Percentiles rank a stretch among this genome's conserved stretches.
These are phyloP conservation scores for Salix dunnii DNA, from an alignment of 345 rosid species.

Conservation along the genomic window DNA sequence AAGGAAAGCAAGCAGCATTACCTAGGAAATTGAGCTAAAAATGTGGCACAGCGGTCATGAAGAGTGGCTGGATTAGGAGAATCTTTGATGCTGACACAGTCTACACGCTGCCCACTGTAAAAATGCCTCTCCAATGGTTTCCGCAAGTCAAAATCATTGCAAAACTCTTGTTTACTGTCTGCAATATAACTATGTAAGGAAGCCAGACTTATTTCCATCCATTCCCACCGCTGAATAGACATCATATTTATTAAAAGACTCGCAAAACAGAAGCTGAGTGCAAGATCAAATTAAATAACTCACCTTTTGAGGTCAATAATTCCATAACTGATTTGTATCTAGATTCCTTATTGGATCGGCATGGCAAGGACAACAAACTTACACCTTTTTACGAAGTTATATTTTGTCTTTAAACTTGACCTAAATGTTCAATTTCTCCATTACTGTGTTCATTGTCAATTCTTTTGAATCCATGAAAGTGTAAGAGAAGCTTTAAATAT, in stretches of 20 bases:
- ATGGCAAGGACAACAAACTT: background rate
- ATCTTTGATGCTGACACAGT: conserved; percentile 70
- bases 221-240: background rate
- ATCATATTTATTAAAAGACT: background rate
- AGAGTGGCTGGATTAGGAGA: conserved; percentile 50
- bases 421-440: background rate
- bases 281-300: background rate
- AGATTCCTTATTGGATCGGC: background rate
- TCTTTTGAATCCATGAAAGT: background rate
- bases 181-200: conserved; percentile 22
- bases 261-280: background rate
- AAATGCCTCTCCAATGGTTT: conserved; percentile 89
- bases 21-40: conserved; percentile 67
- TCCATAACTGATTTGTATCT: background rate
- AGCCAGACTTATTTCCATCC: background rate
- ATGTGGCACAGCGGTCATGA: conserved; percentile 51
- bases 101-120: conserved; percentile 44
- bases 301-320: background rate
- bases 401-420: background rate
- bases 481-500: background rate
- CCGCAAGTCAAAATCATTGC: conserved; percentile 86
- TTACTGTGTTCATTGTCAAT: background rate
- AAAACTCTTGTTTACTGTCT: conserved; percentile 63
- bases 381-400: background rate
- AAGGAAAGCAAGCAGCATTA: conserved; percentile 19